Percentiles rank a stretch among this genome's conserved stretches.
Conservation (phyloP, 768 basidiomycete genomes). For the Nidularia sp. region DNA sequence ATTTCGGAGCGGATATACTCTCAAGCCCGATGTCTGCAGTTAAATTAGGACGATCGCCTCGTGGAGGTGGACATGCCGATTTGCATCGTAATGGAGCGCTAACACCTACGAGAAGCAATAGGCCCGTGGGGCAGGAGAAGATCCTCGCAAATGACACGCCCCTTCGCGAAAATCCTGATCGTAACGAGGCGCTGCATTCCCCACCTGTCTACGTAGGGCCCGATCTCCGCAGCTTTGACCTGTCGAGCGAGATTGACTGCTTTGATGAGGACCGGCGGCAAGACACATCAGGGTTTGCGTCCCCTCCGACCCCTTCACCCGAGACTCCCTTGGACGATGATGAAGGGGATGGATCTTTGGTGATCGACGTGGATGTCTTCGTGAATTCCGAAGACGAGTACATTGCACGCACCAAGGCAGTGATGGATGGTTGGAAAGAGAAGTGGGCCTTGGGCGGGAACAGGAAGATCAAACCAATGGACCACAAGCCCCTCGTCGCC, state of each 20-base stretch:
- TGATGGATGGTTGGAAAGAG: slow-evolving; percentile 24
- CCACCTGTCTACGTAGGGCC: slow-evolving; percentile 13
- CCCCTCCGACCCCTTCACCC: slow-evolving; percentile 32
- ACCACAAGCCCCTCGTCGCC: slow-evolving; percentile 5
- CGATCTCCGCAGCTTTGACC: slow-evolving; percentile 39
- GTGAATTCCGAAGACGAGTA: slow-evolving; percentile 17
- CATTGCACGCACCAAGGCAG: slow-evolving; percentile 10
- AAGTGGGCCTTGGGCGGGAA: slow-evolving; percentile 22
- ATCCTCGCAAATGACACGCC: slow-evolving; percentile 9
- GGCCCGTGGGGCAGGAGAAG: not conserved
- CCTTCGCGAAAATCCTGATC: not conserved
- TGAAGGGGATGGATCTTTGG: slow-evolving; percentile 6
- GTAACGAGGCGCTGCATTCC: not conserved
- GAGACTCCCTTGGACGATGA: slow-evolving; percentile 20
- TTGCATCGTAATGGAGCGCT: too few species aligned
- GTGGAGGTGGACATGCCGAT: too few species aligned
- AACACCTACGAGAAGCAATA: too few species aligned
- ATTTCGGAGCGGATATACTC: slow-evolving; percentile 47
- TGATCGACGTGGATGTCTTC: slow-evolving; percentile 20
- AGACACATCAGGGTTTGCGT: slow-evolving; percentile 16
- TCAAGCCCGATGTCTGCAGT: slow-evolving; percentile 38
- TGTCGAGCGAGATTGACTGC: slow-evolving; percentile 41
- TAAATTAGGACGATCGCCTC: slow-evolving; percentile 4
- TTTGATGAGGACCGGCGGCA: slow-evolving; percentile 21
- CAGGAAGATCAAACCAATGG: not conserved